phyloP scores from a whole-genome alignment of 2,329 filamentous ascomycete genomes.

The Aspergillus felis region DNA sequence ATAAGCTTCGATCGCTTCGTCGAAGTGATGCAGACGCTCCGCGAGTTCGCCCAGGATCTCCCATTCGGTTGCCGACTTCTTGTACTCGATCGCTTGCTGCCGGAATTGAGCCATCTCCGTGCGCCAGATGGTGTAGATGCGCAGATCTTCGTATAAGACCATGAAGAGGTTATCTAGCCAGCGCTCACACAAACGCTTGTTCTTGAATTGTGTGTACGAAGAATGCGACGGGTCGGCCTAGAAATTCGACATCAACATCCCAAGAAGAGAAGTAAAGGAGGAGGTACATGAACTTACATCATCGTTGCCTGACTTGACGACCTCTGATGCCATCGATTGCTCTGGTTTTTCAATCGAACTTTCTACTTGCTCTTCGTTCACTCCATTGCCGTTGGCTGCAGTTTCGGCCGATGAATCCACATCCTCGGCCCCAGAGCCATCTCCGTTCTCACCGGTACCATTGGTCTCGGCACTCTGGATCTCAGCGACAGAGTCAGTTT shows the following conservation, averaged over 20 bases:
- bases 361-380: constrained; percentile 25
- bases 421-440: constrained; percentile 25
- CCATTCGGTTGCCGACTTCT: constrained; percentile 96
- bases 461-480: constrained; percentile 38
- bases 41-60: constrained; percentile 93
- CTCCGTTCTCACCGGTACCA: constrained; percentile 27
- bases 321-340: constrained; percentile 71
- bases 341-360: constrained; percentile 69
- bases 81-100: constrained; percentile 90
- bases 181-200: constrained; percentile 93
- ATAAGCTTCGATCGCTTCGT: constrained; percentile 92
- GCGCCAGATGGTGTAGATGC: constrained; percentile 98
- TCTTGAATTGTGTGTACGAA: constrained; percentile 85
- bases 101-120: constrained; percentile 96
- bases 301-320: constrained; percentile 71
- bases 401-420: constrained; percentile 22
- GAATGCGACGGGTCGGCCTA: constrained; percentile 64
- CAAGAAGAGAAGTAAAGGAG: background rate
- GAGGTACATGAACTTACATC: constrained; percentile 49
- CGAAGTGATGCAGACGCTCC: constrained; percentile 83
- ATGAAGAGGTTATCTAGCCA: constrained; percentile 99
- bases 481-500: constrained; percentile 30
- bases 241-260: constrained; percentile 10
- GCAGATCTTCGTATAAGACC: constrained; percentile 96
- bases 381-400: constrained; percentile 29